These are phyloP conservation scores for Diplodia corticola DNA, from an alignment of 2,329 filamentous ascomycete species.

Conservation along the genomic window DNA sequence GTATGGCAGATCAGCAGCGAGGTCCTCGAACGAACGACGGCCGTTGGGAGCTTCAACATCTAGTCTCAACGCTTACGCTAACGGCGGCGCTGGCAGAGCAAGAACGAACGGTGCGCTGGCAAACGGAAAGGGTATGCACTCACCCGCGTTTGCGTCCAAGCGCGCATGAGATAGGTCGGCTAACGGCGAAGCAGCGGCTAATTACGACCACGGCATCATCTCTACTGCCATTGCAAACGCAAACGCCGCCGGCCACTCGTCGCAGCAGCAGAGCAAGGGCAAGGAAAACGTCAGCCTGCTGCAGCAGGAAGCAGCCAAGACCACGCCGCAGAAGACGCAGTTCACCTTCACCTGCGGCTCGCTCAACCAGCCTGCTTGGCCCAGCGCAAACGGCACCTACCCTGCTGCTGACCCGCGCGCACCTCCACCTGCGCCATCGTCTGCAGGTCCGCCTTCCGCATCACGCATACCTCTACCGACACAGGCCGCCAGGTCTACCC, in stretches of 20 bases:
- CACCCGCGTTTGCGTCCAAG: conserved; percentile 20
- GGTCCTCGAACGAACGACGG: conserved; percentile 44
- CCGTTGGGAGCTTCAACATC: conserved; percentile 46
- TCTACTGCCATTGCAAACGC: conserved; percentile 89
- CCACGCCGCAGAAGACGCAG: conserved; percentile 73
- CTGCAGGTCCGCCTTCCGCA: conserved; percentile 27
- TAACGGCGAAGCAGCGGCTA: conserved; percentile 40
- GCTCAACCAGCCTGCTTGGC: conserved; percentile 75
- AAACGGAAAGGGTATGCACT: conserved; percentile 27
- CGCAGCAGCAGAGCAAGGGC: conserved; percentile 56
- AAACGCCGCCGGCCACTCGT: conserved; percentile 55
- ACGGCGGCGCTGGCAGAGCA: conserved; percentile 39
- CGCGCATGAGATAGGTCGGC: conserved; percentile 33
- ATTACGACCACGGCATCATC: conserved; percentile 71
- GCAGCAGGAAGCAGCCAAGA: conserved; percentile 65
- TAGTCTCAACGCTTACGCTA: conserved; percentile 46
- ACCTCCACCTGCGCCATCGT: conserved; percentile 23
- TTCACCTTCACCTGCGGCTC: conserved; percentile 98
- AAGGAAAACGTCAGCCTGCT: conserved; percentile 79
- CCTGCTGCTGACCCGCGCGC: conserved; percentile 38
- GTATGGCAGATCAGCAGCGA: conserved; percentile 63
- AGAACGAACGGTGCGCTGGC: conserved; percentile 19
- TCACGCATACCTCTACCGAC: conserved; percentile 23
- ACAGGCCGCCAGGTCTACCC: conserved; percentile 42
- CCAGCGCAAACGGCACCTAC: conserved; percentile 54